Evolutionary conservation across 2,329 filamentous ascomycete species (phyloP), one percentile per base, ranked within the genome.

Genomic region (Cercospora zeina): DNA sequence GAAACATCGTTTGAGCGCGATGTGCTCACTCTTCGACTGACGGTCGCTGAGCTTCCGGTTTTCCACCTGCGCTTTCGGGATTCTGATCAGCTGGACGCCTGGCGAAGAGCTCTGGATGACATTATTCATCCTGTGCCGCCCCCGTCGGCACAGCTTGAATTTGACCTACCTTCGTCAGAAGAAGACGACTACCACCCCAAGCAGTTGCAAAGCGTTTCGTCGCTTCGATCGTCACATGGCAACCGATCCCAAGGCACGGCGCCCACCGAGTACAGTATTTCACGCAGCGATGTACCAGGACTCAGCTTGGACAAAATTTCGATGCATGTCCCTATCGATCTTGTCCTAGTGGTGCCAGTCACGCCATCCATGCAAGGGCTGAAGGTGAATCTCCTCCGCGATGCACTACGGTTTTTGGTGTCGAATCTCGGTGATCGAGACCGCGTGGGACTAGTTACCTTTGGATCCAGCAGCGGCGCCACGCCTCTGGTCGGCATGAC

Each of bases 311-410:
- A 78, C 77, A 64, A 78, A 65, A 51, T 79, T 19, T 84, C 88
- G 5, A 75, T 93, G 53, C 95, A 99, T 73, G 91, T 97, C 14
- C 93, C 95, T 1, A 86, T 97, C 58, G 95, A 99, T 73, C 87
- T 99, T 31, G 93, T 99, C 0, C 91, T 97, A 0, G 95, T 99
- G 21, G 93, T 99, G 34, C 95, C 95, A 0, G 92, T 99, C 5
- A 97, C 95, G 0, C 96, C 93, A 0, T 97, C 95, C 0, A 99
- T 97, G 93, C 95, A 97, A 77, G 95, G 95, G n/a, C 85, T 99
- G 64, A 99, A 99, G 79, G 97, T 97, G 73, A 96, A 93, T 65
- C 82, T 99, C 1, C 86, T 99, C 13, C 88, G 92, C 45, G 95
- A 99, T 76, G 89, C 93, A 0, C 82, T 99, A 36, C 91, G 90